Evolutionary conservation across 1,284 basidiomycete species (phyloP), one percentile per base, ranked within the genome.

Genomic region (Puccinia novopanici): DNA sequence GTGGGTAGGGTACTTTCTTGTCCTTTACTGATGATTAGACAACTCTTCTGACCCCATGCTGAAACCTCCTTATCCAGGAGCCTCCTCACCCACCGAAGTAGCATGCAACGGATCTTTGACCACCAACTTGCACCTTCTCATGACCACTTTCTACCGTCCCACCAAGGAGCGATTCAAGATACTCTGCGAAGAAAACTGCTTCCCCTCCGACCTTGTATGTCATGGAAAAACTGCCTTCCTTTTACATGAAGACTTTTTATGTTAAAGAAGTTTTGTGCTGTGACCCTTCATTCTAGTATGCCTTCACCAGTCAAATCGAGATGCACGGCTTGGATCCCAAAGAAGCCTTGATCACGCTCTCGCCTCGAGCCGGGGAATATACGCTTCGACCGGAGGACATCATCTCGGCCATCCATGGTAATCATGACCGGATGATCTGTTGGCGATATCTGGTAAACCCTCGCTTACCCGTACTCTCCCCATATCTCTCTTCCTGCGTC

Each of bases 31-130:
- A n/a, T n/a, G n/a, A n/a, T n/a, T n/a, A n/a, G n/a, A n/a, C n/a
- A n/a, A n/a, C n/a, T n/a, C n/a, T n/a, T n/a, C n/a, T n/a, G n/a
- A n/a, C n/a, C n/a, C n/a, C n/a, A n/a, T n/a, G n/a, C n/a, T n/a
- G n/a, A n/a, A n/a, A n/a, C n/a, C n/a, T n/a, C n/a, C n/a, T n/a
- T n/a, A n/a, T n/a, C 9, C 83, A 94, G 93, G 95, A 82, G 94
- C 95, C 75, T 77, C 75, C 12, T 90, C 91, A 82, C 90, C 91
- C 85, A 88, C 89, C 82, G 96, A 99, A 88, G 93, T 98, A 57
- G 93, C 93, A 22, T 94, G 93, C 87, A 96, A 96, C 91, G 91
- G 92, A 84, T 94, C 94, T 30, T 88, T 99, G 85, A 99, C 97
- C 37, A 90, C 91, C 84, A 99, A 99, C 88, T 88, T 99, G 81